Evolutionary conservation across 148 eudicot species (phyloP).

Genomic region (Silene latifolia): DNA sequence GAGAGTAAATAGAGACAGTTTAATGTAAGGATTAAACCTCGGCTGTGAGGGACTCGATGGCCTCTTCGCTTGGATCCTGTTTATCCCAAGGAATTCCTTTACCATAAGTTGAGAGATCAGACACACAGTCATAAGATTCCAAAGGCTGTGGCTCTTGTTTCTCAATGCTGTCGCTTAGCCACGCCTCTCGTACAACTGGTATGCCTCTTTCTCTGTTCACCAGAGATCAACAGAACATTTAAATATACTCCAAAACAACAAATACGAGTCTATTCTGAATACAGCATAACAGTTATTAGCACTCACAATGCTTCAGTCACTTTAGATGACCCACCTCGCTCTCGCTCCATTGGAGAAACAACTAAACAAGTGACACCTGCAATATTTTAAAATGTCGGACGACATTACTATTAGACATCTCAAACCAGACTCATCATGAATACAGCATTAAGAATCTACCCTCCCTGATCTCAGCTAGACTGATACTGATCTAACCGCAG

Average conservation of each 20-base stretch:
- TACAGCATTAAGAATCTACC: no score
- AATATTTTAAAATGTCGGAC: not conserved
- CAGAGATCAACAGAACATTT: not conserved
- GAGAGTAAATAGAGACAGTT: no score
- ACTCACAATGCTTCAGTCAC: constrained; percentile 76
- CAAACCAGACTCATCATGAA: no score
- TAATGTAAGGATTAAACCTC: constrained; percentile 35
- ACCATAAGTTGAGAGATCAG: constrained; percentile 53
- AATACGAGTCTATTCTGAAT: not conserved
- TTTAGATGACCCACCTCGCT: constrained; percentile 80
- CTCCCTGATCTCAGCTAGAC: no score
- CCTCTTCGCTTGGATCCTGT: constrained; percentile 60
- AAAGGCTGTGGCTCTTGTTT: constrained; percentile 56
- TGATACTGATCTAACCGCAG: no score
- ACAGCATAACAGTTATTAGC: not conserved
- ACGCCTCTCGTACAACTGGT: constrained; percentile 69
- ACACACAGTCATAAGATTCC: constrained; percentile 60
- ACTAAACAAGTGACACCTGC: constrained; percentile 69
- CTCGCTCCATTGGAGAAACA: constrained; percentile 57
- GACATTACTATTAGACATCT: not conserved
- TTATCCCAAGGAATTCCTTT: constrained; percentile 66
- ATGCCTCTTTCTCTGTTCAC: constrained; percentile 52
- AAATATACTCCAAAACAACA: not conserved
- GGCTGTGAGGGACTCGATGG: constrained; percentile 57
- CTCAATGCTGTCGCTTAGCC: constrained; percentile 72